Evolutionary conservation across 352 stramenopile species (phyloP), one percentile per base, ranked within the genome.

Genomic region (Phytopythium sindhum): DNA sequence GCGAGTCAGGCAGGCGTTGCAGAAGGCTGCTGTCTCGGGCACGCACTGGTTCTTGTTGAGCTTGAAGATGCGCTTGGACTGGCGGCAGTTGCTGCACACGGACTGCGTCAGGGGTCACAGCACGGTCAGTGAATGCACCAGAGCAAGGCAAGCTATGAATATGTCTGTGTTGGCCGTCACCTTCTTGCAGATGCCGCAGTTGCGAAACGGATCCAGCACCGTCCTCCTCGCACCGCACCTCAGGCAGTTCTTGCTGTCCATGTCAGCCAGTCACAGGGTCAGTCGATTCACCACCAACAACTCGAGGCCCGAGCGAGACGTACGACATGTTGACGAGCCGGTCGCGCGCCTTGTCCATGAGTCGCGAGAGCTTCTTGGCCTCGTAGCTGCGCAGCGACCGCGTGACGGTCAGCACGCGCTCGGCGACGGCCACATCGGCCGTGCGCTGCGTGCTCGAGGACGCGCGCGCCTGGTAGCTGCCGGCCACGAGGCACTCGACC

Each of bases 141-240:
- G 31, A 8, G 8, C 31, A 35, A 8, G 31, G 31, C 31, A 8
- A 35, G 31, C 8, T n/a, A n/a, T n/a, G n/a, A 35, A 35, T 8
- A 35, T 35, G 31, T 35, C 31, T 35, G 8, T 8, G 8, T 8
- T 35, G 31, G 31, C 6, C 35, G 37, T 53, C 50, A 62, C 57
- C 39, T 81, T 81, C 37, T 78, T 78, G 64, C 79, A 88, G 28
- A 86, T 75, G 4, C 68, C 65, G 48, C 79, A 88, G 17, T 66
- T 71, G 2, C 67, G 63, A 0, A 77, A 62, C 28, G 70, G 65
- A 31, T 83, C 73, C 7, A 68, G 54, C 42, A 75, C 60, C 19
- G 75, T 78, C 5, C 65, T 61, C 0, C 66, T 69, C 4, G 56
- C 55, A 0, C 69, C 70, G 45, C 79, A 88, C 2, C 79, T 72